Conservation (phyloP, 371 early-diverging fungal genomes). For the Actinomucor elegans region DNA sequence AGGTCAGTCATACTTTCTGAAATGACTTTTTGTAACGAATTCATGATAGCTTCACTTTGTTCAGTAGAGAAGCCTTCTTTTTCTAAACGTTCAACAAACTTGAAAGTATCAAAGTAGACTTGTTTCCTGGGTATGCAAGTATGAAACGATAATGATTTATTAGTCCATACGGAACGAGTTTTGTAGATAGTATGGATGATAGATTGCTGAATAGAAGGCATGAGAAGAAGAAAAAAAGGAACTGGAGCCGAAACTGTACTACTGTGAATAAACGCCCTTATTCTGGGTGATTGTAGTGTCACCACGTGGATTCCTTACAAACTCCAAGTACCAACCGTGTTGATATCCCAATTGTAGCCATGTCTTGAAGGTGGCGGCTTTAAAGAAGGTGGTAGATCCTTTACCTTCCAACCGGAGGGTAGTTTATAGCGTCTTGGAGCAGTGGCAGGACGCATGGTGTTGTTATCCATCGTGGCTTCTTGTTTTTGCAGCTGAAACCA, state of each 20-base stretch:
- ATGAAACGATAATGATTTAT: background rate
- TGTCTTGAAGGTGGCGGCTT: constrained; percentile 34
- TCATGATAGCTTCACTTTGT: constrained; percentile 81
- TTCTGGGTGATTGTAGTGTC: too few relatives aligned
- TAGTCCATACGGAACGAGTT: background rate
- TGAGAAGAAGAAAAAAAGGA: background rate
- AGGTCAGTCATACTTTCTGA: constrained; percentile 66
- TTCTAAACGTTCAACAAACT: constrained; percentile 76
- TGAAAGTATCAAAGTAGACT: constrained; percentile 73
- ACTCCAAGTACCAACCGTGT: constrained; percentile 29
- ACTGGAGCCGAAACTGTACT: background rate
- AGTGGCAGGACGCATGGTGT: background rate
- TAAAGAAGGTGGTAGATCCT: constrained; percentile 41
- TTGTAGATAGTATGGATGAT: background rate
- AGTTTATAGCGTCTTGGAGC: constrained; percentile 19
- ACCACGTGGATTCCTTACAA: too few relatives aligned
- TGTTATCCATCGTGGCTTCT: background rate
- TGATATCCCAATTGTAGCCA: constrained; percentile 37
- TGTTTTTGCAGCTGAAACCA: constrained; percentile 30
- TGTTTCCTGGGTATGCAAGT: background rate
- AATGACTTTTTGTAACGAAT: constrained; percentile 71
- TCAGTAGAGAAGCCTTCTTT: constrained; percentile 72
- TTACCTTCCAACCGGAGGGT: constrained; percentile 44
- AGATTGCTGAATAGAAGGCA: background rate
- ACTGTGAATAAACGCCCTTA: background rate